Conservation (phyloP, 441 rosid species). For the Bocquillonia castaneifolia region DNA sequence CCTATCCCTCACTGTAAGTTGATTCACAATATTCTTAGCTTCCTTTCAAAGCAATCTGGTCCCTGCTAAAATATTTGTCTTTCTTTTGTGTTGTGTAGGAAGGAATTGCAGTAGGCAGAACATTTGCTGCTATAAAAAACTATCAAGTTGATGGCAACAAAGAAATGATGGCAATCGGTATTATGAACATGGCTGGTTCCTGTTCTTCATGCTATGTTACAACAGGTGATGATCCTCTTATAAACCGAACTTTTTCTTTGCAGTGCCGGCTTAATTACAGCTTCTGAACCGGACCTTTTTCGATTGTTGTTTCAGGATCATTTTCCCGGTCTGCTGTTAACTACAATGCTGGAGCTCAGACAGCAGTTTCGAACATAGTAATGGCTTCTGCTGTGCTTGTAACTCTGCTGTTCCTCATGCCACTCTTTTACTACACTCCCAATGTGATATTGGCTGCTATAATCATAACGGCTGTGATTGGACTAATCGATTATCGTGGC, state of each 20-base stretch:
- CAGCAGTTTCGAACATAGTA: constrained; percentile 75
- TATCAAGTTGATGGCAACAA: constrained; percentile 96
- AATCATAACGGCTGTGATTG: constrained; percentile 88
- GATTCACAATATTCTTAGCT: neutral
- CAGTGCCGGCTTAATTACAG: neutral
- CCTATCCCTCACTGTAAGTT: constrained; percentile 80
- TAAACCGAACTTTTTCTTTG: neutral
- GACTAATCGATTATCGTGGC: constrained; percentile 72
- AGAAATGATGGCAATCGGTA: constrained; percentile 96
- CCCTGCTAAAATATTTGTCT: neutral
- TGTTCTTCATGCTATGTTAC: constrained; percentile 89
- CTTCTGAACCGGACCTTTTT: constrained; percentile 17
- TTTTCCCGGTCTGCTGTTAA: constrained; percentile 91
- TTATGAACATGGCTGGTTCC: constrained; percentile 95
- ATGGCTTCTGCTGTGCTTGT: constrained; percentile 81
- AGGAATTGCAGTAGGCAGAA: constrained; percentile 98
- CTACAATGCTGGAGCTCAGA: constrained; percentile 91
- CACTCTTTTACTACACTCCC: constrained; percentile 88
- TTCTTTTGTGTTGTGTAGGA: constrained; percentile 38
- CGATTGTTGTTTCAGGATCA: constrained; percentile 45
- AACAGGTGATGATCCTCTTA: constrained; percentile 45
- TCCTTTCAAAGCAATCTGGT: neutral
- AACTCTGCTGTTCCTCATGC: constrained; percentile 90
- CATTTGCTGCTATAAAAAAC: constrained; percentile 77
- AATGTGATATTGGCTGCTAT: constrained; percentile 77